Base-by-base conservation (phyloP, 73 alveolate species). In the Paramecium sonneborni region DNA sequence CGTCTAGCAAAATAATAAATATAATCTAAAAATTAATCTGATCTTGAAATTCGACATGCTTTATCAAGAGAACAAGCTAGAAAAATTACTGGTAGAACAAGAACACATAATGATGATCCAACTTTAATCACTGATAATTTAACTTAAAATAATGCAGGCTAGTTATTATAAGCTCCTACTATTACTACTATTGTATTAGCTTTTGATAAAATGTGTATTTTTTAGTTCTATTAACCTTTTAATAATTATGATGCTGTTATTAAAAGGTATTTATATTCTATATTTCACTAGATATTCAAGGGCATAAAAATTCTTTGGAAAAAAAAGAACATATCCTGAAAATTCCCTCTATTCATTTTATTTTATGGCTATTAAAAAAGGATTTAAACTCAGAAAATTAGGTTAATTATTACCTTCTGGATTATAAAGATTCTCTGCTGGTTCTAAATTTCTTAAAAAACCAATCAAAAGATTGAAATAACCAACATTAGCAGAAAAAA, bases 131-230 rank as follows among this genome's bases (percentile, higher is more conserved):
- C 57, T 2, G 86, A 72, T 72, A 72, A 72, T 72, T 38, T 35
- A 38, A 72, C 86, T 0, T 62, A 62, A 62, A 72, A 28, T 72
- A 72, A 72, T 38, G 68, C 68, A 2, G 1, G 12, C 35, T 6
- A 34, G 7, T 0, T 34, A 18, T 20, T 9, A n/a, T 18, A 1
- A 72, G 37, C 86, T 18, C 58, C 86, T 15, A 72, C 86, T 37
- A 32, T 35, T 15, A 72, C 86, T 11, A 15, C 55, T 0, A 72
- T 72, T 15, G 21, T 35, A 5, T 34, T 5, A 23, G 18, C 11
- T 21, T 79, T 79, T 39, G 90, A 79, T 79, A 79, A 79, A 34
- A 79, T 79, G 90, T 7, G 55, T 15, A 44, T 79, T n/a, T 79
- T 79, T 79, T 15, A 79, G 28, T 39, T 11, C 20, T 79, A 79